phyloP scores from a whole-genome alignment of 441 rosid species.

The Bruguiera hainesii region DNA sequence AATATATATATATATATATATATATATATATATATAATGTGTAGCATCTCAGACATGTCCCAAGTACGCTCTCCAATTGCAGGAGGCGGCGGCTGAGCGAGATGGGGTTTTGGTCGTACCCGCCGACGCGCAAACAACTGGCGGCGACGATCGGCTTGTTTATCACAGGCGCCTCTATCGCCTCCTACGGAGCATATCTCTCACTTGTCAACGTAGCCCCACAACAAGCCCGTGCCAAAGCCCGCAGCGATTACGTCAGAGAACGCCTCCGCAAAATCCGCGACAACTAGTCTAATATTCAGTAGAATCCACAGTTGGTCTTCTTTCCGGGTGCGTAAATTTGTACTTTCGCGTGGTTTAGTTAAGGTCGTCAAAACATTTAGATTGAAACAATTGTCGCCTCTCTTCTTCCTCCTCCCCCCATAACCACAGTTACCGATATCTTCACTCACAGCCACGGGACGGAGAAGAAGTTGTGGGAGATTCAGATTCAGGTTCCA shows the following conservation, averaged over 20 bases:
- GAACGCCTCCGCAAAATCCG: slow-evolving; percentile 47
- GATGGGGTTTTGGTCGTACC: slow-evolving; percentile 63
- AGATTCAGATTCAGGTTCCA: too few relatives aligned
- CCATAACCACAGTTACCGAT: slow-evolving; percentile 26
- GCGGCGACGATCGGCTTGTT: slow-evolving; percentile 39
- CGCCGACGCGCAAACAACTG: slow-evolving; percentile 66
- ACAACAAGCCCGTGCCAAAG: slow-evolving; percentile 68
- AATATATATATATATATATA: too few relatives aligned
- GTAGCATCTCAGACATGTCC: too few relatives aligned
- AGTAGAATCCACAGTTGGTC: neutral
- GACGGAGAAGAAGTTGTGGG: slow-evolving; percentile 10
- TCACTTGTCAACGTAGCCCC: slow-evolving; percentile 58
- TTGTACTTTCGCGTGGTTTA: neutral
- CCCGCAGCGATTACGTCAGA: slow-evolving; percentile 55
- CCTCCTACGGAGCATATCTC: slow-evolving; percentile 55
- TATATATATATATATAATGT: too few relatives aligned
- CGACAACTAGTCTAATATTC: slow-evolving; percentile 19
- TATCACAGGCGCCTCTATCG: slow-evolving; percentile 45
- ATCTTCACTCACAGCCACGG: neutral
- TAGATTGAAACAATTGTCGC: slow-evolving; percentile 42
- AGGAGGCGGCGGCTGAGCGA: neutral
- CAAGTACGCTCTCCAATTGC: neutral
- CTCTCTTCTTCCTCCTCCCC: slow-evolving; percentile 39
- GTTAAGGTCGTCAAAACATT: too few relatives aligned
- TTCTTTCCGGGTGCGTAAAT: neutral